These are phyloP conservation scores for Thermochaetoides thermophila DNA, from an alignment of 495 filamentous ascomycete genomes.

Conservation along the genomic window DNA sequence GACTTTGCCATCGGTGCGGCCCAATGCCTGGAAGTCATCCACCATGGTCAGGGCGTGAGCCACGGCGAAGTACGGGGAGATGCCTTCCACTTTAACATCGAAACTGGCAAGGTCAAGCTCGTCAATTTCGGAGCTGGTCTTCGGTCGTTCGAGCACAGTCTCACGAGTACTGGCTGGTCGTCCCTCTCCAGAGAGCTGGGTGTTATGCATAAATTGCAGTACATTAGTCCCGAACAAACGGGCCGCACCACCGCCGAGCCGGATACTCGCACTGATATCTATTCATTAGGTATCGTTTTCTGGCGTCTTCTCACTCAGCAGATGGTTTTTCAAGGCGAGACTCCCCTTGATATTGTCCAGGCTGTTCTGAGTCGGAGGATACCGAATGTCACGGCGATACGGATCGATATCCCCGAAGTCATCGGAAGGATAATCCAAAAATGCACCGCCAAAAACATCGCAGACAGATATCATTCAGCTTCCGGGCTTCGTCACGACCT, in stretches of 20 bases:
- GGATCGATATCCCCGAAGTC: constrained; percentile 67
- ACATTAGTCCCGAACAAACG: constrained; percentile 83
- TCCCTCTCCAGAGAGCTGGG: constrained; percentile 63
- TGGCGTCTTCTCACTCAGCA: constrained; percentile 72
- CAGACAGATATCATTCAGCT: constrained; percentile 72
- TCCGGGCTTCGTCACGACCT: constrained; percentile 71
- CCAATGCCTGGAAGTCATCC: constrained; percentile 71
- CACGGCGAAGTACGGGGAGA: constrained; percentile 81
- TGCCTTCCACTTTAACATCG: constrained; percentile 67
- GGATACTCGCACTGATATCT: constrained; percentile 80
- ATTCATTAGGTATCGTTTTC: constrained; percentile 72
- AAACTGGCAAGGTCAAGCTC: constrained; percentile 56
- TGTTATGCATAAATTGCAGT: constrained; percentile 70
- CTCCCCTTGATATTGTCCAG: constrained; percentile 76
- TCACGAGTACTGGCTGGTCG: constrained; percentile 74
- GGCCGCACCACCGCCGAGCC: constrained; percentile 80
- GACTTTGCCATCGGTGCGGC: constrained; percentile 80
- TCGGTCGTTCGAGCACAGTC: constrained; percentile 72
- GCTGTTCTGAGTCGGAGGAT: constrained; percentile 65
- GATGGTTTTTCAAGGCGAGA: constrained; percentile 59
- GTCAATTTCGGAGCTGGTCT: constrained; percentile 73
- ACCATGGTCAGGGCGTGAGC: constrained; percentile 66
- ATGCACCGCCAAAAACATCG: constrained; percentile 74
- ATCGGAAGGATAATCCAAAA: constrained; percentile 70
- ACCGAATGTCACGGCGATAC: constrained; percentile 53